Conservation (phyloP, 768 basidiomycete species). For the Mycena vulgaris region DNA sequence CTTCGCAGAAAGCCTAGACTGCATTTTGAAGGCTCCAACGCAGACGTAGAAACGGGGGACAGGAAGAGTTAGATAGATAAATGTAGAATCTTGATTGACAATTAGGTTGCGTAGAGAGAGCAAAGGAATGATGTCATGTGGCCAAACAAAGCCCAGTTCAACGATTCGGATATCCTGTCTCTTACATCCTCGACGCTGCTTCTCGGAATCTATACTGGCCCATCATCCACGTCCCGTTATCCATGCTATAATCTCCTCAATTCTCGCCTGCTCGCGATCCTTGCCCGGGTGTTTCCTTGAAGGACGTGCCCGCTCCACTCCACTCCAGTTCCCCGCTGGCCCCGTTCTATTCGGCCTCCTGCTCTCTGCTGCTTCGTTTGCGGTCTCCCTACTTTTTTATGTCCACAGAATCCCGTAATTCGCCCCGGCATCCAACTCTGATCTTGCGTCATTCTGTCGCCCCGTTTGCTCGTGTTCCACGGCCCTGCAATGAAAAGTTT, state of each 20-base stretch:
- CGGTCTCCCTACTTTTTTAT: constrained; percentile 32
- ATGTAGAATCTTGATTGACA: neutral
- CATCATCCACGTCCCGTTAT: neutral
- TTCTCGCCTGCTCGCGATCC: neutral
- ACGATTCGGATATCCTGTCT: no score
- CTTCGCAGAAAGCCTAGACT: constrained; percentile 82
- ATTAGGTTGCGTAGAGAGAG: no score
- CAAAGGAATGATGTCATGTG: neutral
- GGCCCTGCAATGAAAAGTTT: constrained; percentile 29
- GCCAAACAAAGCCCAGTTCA: neutral
- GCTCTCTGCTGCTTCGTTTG: neutral
- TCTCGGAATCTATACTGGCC: no score
- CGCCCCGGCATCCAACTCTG: constrained; percentile 23
- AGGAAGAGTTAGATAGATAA: constrained; percentile 49
- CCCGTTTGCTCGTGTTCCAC: constrained; percentile 38
- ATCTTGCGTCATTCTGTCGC: constrained; percentile 39
- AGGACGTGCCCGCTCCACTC: constrained; percentile 17
- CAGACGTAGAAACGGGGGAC: no score
- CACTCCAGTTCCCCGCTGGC: constrained; percentile 8
- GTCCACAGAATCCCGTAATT: constrained; percentile 12
- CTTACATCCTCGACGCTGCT: no score
- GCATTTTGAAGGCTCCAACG: no score
- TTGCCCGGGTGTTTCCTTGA: constrained; percentile 3
- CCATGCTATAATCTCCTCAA: neutral
- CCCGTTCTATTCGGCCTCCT: constrained; percentile 9